phyloP scores from a whole-genome alignment of 1,139 yeast species.

The Blastobotrys aristatus region DNA sequence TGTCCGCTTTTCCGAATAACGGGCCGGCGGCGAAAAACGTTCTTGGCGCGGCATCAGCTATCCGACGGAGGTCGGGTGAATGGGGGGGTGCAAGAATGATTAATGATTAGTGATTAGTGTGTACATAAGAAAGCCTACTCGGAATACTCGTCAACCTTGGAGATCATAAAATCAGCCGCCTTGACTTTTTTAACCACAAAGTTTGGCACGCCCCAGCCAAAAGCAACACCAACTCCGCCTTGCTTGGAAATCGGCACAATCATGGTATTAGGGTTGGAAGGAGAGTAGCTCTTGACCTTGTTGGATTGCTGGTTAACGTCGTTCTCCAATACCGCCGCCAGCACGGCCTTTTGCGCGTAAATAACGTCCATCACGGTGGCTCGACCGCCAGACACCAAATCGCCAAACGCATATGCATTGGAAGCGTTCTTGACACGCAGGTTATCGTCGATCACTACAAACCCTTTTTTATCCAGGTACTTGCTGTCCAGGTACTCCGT shows the following conservation, averaged over 20 bases:
- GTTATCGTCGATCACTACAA: constrained; percentile 20
- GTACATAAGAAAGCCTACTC: background rate
- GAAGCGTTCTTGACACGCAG: constrained; percentile 23
- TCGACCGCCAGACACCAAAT: constrained; percentile 19
- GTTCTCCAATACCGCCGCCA: constrained; percentile 18
- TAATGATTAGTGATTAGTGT: too few species aligned
- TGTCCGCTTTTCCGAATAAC: too few species aligned
- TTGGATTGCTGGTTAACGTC: constrained; percentile 12
- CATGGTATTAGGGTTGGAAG: constrained; percentile 6
- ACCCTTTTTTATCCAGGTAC: constrained; percentile 20
- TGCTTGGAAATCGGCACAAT: constrained; percentile 20
- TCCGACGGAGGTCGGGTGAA: too few species aligned
- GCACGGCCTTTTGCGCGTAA: constrained; percentile 15
- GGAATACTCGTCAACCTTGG: constrained; percentile 13
- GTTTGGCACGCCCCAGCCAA: constrained; percentile 24
- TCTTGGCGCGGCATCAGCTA: too few species aligned
- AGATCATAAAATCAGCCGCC: constrained; percentile 20
- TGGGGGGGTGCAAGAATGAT: too few species aligned
- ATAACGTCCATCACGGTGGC: constrained; percentile 21
- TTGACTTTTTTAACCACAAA: constrained; percentile 20
- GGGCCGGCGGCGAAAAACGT: too few species aligned
- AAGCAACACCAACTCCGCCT: constrained; percentile 24
- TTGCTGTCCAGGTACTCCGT: constrained; percentile 22
- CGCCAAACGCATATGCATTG: constrained; percentile 29
- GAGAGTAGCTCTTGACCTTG: background rate